These are phyloP conservation scores for Colletotrichum tofieldiae DNA, from an alignment of 2,329 filamentous ascomycete species.

Conservation along the genomic window DNA sequence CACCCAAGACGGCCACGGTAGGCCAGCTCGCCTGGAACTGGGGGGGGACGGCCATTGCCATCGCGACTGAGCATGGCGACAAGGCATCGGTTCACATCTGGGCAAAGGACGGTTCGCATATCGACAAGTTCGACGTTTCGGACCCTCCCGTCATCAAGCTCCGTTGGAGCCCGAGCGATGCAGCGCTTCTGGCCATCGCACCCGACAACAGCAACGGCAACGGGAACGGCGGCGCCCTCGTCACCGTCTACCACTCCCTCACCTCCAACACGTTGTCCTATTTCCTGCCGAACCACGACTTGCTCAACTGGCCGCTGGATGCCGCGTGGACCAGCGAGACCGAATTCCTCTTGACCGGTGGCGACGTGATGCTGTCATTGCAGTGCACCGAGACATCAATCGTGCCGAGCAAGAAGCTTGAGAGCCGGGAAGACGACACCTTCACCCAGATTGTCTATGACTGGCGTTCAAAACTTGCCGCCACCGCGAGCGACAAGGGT, in stretches of 20 bases:
- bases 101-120: slow-evolving; percentile 66
- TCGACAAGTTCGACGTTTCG: slow-evolving; percentile 70
- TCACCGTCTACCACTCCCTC: slow-evolving; percentile 68
- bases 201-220: slow-evolving; percentile 59
- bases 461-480: slow-evolving; percentile 65
- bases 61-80: slow-evolving; percentile 70
- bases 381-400: slow-evolving; percentile 65
- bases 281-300: slow-evolving; percentile 65
- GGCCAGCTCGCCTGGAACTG: slow-evolving; percentile 75
- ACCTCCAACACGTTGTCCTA: slow-evolving; percentile 64
- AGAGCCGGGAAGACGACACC: slow-evolving; percentile 67
- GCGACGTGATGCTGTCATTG: slow-evolving; percentile 67
- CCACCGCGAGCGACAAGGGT: slow-evolving; percentile 74
- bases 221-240: slow-evolving; percentile 60
- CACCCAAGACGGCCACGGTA: slow-evolving; percentile 67
- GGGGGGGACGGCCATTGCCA: slow-evolving; percentile 69
- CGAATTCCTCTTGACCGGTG: slow-evolving; percentile 73
- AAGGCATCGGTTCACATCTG: slow-evolving; percentile 71
- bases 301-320: slow-evolving; percentile 68
- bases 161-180: slow-evolving; percentile 71
- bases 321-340: slow-evolving; percentile 72
- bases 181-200: slow-evolving; percentile 70
- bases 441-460: slow-evolving; percentile 73
- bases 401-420: slow-evolving; percentile 63
- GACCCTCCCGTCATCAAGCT: slow-evolving; percentile 76